Conservation (phyloP, 1,139 yeast species). For the Saccharomyces pastorianus region DNA sequence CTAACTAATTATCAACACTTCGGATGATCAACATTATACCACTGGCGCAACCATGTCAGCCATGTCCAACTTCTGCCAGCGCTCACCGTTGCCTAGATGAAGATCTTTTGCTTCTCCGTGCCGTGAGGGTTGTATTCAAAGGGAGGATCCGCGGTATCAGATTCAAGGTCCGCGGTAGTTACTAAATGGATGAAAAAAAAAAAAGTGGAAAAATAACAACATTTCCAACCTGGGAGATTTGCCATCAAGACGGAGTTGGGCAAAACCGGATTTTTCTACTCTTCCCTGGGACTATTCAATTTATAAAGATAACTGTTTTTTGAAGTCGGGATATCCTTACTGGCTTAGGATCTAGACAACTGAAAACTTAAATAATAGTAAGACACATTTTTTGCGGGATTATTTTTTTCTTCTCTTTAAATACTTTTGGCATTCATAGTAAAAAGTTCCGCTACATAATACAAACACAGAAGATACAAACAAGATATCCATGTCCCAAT, state of each 20-base stretch:
- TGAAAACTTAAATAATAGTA: neutral
- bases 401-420: neutral
- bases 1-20: too few relatives aligned
- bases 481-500: neutral
- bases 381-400: neutral
- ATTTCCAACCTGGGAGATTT: neutral
- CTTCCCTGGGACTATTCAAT: neutral
- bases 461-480: neutral
- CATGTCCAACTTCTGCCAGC: neutral
- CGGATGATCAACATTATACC: neutral
- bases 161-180: neutral
- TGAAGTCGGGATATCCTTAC: neutral
- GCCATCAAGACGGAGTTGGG: neutral
- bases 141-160: neutral
- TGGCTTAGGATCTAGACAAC: neutral
- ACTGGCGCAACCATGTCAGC: neutral
- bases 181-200: neutral
- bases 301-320: neutral
- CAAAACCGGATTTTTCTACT: neutral
- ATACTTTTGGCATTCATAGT: neutral
- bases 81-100: neutral
- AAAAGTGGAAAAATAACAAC: neutral
- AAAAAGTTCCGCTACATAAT: neutral
- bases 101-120: neutral
- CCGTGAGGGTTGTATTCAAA: neutral